Evolutionary conservation across 164 flowering plant genomes (phyloP).

Genomic region (Sedum album): DNA sequence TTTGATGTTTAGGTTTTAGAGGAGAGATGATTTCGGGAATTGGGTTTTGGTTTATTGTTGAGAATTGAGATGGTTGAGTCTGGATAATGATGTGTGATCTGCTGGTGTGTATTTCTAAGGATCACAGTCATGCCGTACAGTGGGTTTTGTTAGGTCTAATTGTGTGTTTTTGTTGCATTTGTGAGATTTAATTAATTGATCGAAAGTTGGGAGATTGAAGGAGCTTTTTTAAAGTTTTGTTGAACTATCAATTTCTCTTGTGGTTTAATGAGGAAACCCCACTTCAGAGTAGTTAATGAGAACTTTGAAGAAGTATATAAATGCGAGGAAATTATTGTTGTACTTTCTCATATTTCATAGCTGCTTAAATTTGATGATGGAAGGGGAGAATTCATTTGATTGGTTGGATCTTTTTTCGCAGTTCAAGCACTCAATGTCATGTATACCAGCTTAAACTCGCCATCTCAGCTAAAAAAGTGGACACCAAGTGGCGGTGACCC

Average conservation of each 20-base stretch:
- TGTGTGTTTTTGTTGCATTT: not conserved
- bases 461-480: constrained; percentile 69
- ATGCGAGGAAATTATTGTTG: not conserved
- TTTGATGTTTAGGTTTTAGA: not conserved
- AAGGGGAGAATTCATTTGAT: not conserved
- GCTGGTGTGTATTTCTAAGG: not conserved
- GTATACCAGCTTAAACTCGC: constrained; percentile 49
- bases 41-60: not conserved
- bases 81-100: not conserved
- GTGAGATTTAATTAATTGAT: not conserved
- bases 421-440: constrained; percentile 45
- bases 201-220: not conserved
- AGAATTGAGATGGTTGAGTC: not conserved
- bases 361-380: not conserved
- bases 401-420: constrained; percentile 22
- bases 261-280: not conserved
- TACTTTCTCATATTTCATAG: not conserved
- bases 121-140: not conserved
- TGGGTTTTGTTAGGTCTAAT: not conserved
- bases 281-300: not conserved
- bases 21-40: not conserved
- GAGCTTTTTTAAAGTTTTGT: not conserved
- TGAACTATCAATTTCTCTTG: not conserved
- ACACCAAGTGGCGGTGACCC: constrained; percentile 63
- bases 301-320: not conserved